These are phyloP conservation scores for Coemansia sp. DNA, from an alignment of 192 early-diverging fungal species.

Conservation along the genomic window DNA sequence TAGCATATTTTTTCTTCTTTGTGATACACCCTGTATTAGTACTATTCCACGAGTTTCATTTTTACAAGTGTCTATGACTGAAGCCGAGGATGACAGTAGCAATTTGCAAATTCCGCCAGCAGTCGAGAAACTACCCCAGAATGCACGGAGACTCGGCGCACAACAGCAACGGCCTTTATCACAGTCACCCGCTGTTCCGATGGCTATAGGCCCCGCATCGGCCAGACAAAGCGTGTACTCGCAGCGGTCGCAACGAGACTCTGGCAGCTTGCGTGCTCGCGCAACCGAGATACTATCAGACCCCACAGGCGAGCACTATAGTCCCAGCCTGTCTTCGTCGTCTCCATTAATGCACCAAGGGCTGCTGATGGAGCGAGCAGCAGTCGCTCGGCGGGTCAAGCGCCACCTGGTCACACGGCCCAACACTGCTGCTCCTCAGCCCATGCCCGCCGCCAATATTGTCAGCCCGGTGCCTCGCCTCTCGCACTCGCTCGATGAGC, in stretches of 20 bases:
- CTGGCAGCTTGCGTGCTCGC: slow-evolving; percentile 3
- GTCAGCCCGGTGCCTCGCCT: slow-evolving; percentile 2
- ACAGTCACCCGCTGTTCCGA: neutral
- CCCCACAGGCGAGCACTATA: neutral
- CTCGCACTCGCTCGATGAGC: slow-evolving; percentile 8
- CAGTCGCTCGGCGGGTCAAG: slow-evolving; percentile 65
- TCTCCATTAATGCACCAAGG: slow-evolving; percentile 14
- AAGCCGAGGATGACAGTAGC: slow-evolving; percentile 1
- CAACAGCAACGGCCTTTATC: neutral
- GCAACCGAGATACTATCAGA: slow-evolving; percentile 16
- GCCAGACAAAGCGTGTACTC: neutral
- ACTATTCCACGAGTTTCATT: neutral
- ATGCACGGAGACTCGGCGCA: slow-evolving; percentile 8
- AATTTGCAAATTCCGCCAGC: neutral
- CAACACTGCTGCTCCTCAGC: neutral
- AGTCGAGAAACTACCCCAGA: slow-evolving; percentile 19
- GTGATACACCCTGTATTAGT: neutral
- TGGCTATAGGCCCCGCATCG: neutral
- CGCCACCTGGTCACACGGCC: slow-evolving; percentile 69
- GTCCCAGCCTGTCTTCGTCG: slow-evolving; percentile 23
- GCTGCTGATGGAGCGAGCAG: slow-evolving; percentile 39
- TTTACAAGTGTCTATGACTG: neutral
- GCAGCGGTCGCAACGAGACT: slow-evolving; percentile 1
- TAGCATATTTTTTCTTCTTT: neutral
- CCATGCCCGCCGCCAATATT: neutral